These are phyloP conservation scores for Coleophoma crateriformis DNA, from an alignment of 2,329 filamentous ascomycete species.

Conservation along the genomic window DNA sequence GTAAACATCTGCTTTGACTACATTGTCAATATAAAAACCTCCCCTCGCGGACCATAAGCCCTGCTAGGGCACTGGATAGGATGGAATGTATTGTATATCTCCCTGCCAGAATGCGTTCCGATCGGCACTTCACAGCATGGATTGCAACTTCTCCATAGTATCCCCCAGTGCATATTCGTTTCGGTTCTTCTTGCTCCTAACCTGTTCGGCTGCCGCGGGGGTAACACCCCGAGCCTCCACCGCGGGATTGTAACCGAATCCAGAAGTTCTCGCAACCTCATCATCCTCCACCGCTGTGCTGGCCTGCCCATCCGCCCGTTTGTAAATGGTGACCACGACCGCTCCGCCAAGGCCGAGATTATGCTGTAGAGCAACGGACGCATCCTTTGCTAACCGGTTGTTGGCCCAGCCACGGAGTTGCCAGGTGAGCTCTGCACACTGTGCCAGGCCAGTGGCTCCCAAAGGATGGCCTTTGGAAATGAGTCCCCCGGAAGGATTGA, in stretches of 20 bases:
- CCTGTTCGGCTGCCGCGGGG: constrained; percentile 61
- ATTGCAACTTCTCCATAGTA: constrained; percentile 65
- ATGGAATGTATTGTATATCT: too few species aligned
- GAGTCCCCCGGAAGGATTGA: constrained; percentile 88
- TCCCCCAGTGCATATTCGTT: constrained; percentile 77
- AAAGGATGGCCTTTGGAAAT: constrained; percentile 94
- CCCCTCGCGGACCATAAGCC: too few species aligned
- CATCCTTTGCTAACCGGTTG: constrained; percentile 67
- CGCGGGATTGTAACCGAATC: constrained; percentile 87
- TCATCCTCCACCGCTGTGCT: constrained; percentile 56
- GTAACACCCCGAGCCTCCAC: constrained; percentile 87
- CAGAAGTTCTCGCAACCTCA: constrained; percentile 59
- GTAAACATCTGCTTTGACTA: too few species aligned
- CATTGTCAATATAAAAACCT: too few species aligned
- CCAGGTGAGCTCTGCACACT: constrained; percentile 91
- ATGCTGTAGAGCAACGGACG: constrained; percentile 71
- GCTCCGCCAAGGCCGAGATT: constrained; percentile 88
- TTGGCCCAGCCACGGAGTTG: constrained; percentile 92
- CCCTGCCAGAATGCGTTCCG: too few species aligned
- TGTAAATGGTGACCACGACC: constrained; percentile 82
- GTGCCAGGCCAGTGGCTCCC: constrained; percentile 83
- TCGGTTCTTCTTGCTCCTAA: constrained; percentile 60
- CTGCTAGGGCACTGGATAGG: too few species aligned
- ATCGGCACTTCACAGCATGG: constrained; percentile 47
- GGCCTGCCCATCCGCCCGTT: constrained; percentile 69